Conservation (phyloP, 306 rosid species). For the Vigna unguiculata region DNA sequence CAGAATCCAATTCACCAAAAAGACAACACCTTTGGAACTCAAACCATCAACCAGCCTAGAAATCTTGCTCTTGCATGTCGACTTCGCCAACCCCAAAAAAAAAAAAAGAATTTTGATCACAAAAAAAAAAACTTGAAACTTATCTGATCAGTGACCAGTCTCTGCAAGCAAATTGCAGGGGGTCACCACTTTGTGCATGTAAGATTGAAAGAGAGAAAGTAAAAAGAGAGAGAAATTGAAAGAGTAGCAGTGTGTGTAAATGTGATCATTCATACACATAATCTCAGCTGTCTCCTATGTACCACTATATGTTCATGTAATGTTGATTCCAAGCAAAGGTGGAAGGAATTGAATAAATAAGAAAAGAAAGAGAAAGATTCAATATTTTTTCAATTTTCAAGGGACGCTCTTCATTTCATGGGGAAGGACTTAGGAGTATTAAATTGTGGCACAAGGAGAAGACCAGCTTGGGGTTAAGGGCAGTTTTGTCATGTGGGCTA, state of each 20-base stretch:
- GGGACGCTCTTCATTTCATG: slow-evolving; percentile 6
- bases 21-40: slow-evolving; percentile 3
- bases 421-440: slow-evolving; percentile 2
- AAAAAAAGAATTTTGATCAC: neutral
- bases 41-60: slow-evolving; percentile 18
- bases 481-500: slow-evolving; percentile 31
- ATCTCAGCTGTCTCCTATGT: slow-evolving; percentile 12
- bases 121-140: slow-evolving; percentile 19
- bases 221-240: slow-evolving; percentile 14
- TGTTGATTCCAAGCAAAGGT: slow-evolving; percentile 36
- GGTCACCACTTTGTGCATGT: slow-evolving; percentile 27
- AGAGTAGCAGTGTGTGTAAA: neutral
- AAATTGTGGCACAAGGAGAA: slow-evolving; percentile 3
- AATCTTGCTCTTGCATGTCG: slow-evolving; percentile 71
- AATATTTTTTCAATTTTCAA: neutral
- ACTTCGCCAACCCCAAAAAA: slow-evolving; percentile 41
- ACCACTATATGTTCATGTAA: slow-evolving; percentile 4
- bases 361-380: neutral
- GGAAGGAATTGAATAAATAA: slow-evolving; percentile 19
- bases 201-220: slow-evolving; percentile 42
- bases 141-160: slow-evolving; percentile 41
- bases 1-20: slow-evolving; percentile 43
- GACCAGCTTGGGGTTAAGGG: neutral
- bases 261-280: neutral
- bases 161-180: slow-evolving; percentile 22